Evolutionary conservation across 1,284 basidiomycete species (phyloP), one percentile per base, ranked within the genome.

Genomic region (Rhodotorula sp.): DNA sequence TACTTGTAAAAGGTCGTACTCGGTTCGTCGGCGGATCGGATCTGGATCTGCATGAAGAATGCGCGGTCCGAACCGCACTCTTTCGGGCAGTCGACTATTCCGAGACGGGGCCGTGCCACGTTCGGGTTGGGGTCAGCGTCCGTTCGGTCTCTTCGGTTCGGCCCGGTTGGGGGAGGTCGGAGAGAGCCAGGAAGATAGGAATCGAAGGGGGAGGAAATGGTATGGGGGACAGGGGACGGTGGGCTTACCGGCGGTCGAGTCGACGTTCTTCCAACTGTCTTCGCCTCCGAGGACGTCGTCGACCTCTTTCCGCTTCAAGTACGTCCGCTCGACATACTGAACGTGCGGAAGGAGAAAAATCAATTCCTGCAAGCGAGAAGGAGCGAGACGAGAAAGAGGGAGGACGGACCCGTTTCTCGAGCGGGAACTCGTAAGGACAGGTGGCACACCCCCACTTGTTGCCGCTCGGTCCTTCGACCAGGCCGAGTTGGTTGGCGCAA

Each of bases 11-110:
- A 97, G 1, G 91, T 97, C 14, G 94, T 97, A 91, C 94, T 95
- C 10, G 94, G 94, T 80, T 97, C 94, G 81, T 97, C 94, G 0
- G 95, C 95, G 77, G 92, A 95, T 49, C 95, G 85, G 76, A 98
- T 99, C 81, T 99, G 95, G 26, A 98, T 83, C 83, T 97, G 94
- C 81, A 95, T 93, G 82, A 92, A 99, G 82, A 95, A 98, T 12
- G 95, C 93, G 68, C 89, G 84, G 54, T 87, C 86, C 78, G 91
- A 86, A 79, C 97, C 94, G 82, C 95, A 99, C 38, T 78, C 76
- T 79, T 94, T 95, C 21, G 90, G 89, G 81, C 95, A 99, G 26
- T 86, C 86, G 26, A 88, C 93, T 91, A 73, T 43, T 59, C 47
- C n/a, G n/a, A 26, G 43, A 14, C 14, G 6, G 34, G 34, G 34